Base-by-base conservation (phyloP, 179 eudicot genomes). In the Patellifolia procumbens region DNA sequence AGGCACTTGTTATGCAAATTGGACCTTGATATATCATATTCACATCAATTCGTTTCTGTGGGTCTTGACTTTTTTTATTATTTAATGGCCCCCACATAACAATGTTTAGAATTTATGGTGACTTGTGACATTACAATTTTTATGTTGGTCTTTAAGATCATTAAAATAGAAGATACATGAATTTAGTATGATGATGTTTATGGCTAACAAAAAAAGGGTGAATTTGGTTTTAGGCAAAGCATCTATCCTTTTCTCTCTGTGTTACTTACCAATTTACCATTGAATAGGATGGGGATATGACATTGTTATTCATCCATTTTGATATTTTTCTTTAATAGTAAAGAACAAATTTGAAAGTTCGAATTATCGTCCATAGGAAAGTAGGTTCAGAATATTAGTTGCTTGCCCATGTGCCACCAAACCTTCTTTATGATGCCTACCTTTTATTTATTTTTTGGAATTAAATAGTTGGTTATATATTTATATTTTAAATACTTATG, bases 11-110 rank as follows among this genome's bases (percentile, higher is more conserved):
- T 81, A 51, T 63, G 61, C 80, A 80, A 80, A 43, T 68, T 73
- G 72, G 81, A 81, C 74, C 81, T 78, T 82, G 76, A 82, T 78
- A 53, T 69, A 46, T 82, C 82, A 79, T 70, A 20, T 74, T 81
- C 81, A 52, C 73, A 81, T 78, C 81, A 61, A 68, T 81, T 82
- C 81, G 29, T 63, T 74, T 68, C 76, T 80, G 75, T 52, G 67
- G 39, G 62, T 74, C 79, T 80, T 76, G 68, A 76, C 74, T 69
- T 66, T 77, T 49, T 32, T 15, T 7, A 8, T 19, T 53, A 24
- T 31, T 53, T 20, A 19, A 68, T 49, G 72, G 51, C 79, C 86
- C 86, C 70, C 86, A 46, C 2, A 26, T 10, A 22, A 32, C 61
- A 10, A 69, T 59, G 72, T 67, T 12, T 68, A 48, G 60, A 75